These are phyloP conservation scores for Populus hybrid DNA, from an alignment of 441 rosid species.

Conservation along the genomic window DNA sequence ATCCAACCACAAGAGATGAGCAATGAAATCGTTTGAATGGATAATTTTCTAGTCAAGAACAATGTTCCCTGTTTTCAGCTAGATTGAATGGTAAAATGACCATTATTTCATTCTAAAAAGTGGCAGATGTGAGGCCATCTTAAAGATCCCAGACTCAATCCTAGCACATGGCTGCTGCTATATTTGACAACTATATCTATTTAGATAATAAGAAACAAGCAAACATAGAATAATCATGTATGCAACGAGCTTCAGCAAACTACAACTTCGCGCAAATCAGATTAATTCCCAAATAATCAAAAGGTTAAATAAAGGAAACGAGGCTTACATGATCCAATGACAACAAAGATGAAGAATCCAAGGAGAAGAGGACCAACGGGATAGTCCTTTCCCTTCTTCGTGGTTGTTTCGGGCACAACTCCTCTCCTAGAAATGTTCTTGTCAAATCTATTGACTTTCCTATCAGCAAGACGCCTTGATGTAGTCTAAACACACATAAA, in stretches of 20 bases:
- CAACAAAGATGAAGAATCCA: too few relatives aligned
- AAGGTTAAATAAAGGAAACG: neutral
- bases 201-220: neutral
- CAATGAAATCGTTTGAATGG: neutral
- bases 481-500: constrained; percentile 28
- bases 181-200: too few relatives aligned
- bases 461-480: constrained; percentile 71
- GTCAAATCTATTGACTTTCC: constrained; percentile 68
- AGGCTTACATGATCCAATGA: constrained; percentile 77
- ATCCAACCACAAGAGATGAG: neutral
- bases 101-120: too few relatives aligned
- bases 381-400: constrained; percentile 73
- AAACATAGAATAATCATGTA: neutral
- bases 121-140: too few relatives aligned
- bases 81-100: too few relatives aligned
- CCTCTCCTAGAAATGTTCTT: constrained; percentile 79
- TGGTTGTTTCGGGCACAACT: constrained; percentile 63
- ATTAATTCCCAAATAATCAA: neutral
- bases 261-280: neutral
- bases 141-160: too few relatives aligned
- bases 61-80: neutral
- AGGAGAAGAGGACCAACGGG: constrained; percentile 80
- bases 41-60: neutral
- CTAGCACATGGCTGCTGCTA: too few relatives aligned
- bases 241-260: neutral